phyloP scores from a whole-genome alignment of 192 early-diverging fungal genomes.

The Haplosporangium gracile region DNA sequence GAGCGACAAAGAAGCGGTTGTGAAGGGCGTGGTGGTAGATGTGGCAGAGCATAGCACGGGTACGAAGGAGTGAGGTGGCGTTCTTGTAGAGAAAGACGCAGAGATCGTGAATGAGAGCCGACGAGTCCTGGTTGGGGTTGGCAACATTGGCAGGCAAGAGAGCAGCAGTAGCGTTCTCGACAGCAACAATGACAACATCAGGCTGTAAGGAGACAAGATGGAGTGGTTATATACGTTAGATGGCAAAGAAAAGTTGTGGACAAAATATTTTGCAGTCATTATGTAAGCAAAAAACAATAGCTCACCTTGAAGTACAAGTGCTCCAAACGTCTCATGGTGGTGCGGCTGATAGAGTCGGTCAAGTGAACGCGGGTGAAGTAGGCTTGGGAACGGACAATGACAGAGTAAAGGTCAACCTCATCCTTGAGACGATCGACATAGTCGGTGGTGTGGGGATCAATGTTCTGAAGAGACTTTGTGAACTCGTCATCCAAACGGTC shows the following conservation, averaged over 20 bases:
- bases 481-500: constrained; percentile 99
- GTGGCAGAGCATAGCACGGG: constrained; percentile 96
- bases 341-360: constrained; percentile 73
- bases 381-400: constrained; percentile 87
- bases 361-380: constrained; percentile 84
- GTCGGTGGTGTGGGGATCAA: constrained; percentile 97
- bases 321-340: constrained; percentile 88
- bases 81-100: constrained; percentile 92
- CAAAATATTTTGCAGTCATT: neutral
- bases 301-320: constrained; percentile 94
- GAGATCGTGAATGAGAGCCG: constrained; percentile 79
- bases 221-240: neutral
- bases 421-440: constrained; percentile 94
- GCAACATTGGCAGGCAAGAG: constrained; percentile 65
- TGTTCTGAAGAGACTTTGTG: constrained; percentile 91
- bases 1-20: constrained; percentile 91
- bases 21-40: constrained; percentile 97
- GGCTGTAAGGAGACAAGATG: constrained; percentile 63
- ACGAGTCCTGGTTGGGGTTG: constrained; percentile 63
- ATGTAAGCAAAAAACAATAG: neutral
- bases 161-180: constrained; percentile 67
- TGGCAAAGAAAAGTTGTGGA: neutral
- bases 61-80: constrained; percentile 83
- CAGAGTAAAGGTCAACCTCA: constrained; percentile 84
- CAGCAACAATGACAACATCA: constrained; percentile 83